Evolutionary conservation across 2,329 filamentous ascomycete species (phyloP), one percentile per base, ranked within the genome.

Genomic region (Cytospora piceicola): DNA sequence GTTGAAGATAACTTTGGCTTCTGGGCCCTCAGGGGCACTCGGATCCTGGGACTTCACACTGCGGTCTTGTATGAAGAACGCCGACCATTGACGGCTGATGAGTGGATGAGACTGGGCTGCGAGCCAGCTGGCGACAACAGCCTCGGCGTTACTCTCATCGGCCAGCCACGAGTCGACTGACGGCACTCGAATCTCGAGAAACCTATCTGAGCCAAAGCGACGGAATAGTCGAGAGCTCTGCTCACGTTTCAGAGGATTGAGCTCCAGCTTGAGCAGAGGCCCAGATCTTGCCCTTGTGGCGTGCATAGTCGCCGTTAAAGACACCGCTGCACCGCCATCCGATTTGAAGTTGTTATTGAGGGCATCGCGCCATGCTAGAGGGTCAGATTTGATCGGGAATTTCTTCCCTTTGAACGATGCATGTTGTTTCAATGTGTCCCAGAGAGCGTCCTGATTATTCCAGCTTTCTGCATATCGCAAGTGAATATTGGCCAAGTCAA

Each of bases 141-240:
- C 69, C 0, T 73, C 69, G 0, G 75, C 73, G 0, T 71, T 68
- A 0, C 74, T 73, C 3, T 77, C 71, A 1, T 79, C 71, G 22
- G 73, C 76, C 2, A 78, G 67, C 0, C 75, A 59, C 0, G 69
- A 59, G 0, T 77, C 74, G 0, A 72, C 70, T 0, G 78, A 77
- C 0, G 86, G 85, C 9, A 88, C 76, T 3, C 80, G 72, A 1
- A 89, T 65, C 63, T 88, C 84, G 1, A 89, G 68, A 55, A 88
- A 88, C 0, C 87, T 79, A 68, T 89, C 86, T 0, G 81, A 75
- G 0, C 87, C 86, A 67, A 88, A 88, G 4, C 81, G 81, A 20
- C 87, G 81, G n/a, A 77, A 75, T 0, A 89, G 73, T 1, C 87
- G 82, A 71, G 86, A 80, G 0, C 82, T 77, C 5, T 78, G 72